A percentile compares a stretch with the other conserved stretches of the same genome.
Conservation (phyloP, 805 yeast genomes). For the Metschnikowia santaceciliae region DNA sequence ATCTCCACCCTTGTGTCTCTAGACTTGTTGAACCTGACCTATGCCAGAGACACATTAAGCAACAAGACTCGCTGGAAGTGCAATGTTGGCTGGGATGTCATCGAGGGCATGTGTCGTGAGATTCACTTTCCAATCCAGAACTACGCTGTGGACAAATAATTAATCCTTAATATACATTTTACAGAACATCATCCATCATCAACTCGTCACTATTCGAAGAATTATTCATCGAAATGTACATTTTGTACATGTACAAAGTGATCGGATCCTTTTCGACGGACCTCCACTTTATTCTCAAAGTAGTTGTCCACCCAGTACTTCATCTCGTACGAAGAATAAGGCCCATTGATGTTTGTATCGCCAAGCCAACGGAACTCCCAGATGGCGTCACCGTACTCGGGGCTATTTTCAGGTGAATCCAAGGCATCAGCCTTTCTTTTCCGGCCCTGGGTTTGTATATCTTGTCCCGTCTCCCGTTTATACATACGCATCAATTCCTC, state of each 20-base stretch:
- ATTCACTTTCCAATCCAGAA: conserved; percentile 63
- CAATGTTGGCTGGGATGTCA: conserved; percentile 64
- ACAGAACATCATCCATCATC: not conserved
- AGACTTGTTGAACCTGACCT: conserved; percentile 45
- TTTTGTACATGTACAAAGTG: conserved; percentile 24
- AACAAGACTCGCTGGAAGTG: conserved; percentile 76
- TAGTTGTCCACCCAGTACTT: conserved; percentile 48
- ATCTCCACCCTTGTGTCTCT: conserved; percentile 57
- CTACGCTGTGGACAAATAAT: conserved; percentile 43
- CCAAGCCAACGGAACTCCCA: conserved; percentile 52
- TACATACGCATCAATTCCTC: conserved; percentile 50
- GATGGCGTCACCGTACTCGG: conserved; percentile 27
- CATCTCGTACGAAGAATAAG: conserved; percentile 52
- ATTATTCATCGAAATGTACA: conserved; percentile 18
- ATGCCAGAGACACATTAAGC: conserved; percentile 51
- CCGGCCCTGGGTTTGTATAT: conserved; percentile 17
- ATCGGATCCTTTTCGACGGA: conserved; percentile 27
- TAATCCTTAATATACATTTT: no score
- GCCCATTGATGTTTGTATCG: conserved; percentile 40
- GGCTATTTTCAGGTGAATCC: not conserved
- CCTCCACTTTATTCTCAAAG: conserved; percentile 45
- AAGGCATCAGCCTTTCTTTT: conserved; percentile 17
- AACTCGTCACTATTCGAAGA: conserved; percentile 4
- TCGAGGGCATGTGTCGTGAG: conserved; percentile 57
- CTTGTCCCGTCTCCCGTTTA: conserved; percentile 40